A percentile compares a stretch with the other conserved stretches of the same genome.
Evolutionary conservation across 192 early-diverging fungal genomes (phyloP).

Genomic region (Lobulomyces angularis): DNA sequence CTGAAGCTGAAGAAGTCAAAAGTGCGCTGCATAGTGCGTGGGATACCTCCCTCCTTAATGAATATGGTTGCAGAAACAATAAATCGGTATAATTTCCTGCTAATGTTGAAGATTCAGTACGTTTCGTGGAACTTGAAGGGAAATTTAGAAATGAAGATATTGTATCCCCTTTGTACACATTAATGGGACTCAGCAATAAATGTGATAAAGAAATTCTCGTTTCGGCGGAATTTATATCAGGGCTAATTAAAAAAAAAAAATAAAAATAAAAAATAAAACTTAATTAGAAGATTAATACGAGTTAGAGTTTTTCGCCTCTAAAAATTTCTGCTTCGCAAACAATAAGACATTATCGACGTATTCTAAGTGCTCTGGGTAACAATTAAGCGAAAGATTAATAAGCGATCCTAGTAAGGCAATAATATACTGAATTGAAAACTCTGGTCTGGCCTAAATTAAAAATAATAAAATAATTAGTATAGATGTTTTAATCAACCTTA

Average conservation of each 20-base stretch:
- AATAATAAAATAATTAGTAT: background rate
- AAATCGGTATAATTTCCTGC: slow-evolving; percentile 70
- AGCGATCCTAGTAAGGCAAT: slow-evolving; percentile 79
- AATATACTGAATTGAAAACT: slow-evolving; percentile 86
- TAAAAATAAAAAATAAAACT: background rate
- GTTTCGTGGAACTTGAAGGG: slow-evolving; percentile 30
- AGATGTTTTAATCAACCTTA: slow-evolving; percentile 30
- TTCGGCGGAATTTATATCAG: slow-evolving; percentile 55
- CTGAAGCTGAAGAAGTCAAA: background rate
- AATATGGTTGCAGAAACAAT: slow-evolving; percentile 68
- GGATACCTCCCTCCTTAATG: slow-evolving; percentile 71
- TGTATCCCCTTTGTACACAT: slow-evolving; percentile 51
- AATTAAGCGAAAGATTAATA: slow-evolving; percentile 80
- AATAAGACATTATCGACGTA: slow-evolving; percentile 85
- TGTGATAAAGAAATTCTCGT: slow-evolving; percentile 66
- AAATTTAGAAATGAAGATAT: slow-evolving; percentile 33
- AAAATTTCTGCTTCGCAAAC: slow-evolving; percentile 70
- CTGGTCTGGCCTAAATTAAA: slow-evolving; percentile 59
- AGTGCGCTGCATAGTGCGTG: slow-evolving; percentile 56
- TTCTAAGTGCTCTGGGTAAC: slow-evolving; percentile 74
- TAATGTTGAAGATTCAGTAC: slow-evolving; percentile 50
- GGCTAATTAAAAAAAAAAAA: slow-evolving; percentile 21
- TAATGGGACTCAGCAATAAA: slow-evolving; percentile 72
- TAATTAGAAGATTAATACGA: slow-evolving; percentile 16
- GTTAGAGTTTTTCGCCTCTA: slow-evolving; percentile 35